Percentiles rank a stretch among this genome's conserved stretches.
Conservation (phyloP, 371 early-diverging fungal species). For the Mucor saturninus region DNA sequence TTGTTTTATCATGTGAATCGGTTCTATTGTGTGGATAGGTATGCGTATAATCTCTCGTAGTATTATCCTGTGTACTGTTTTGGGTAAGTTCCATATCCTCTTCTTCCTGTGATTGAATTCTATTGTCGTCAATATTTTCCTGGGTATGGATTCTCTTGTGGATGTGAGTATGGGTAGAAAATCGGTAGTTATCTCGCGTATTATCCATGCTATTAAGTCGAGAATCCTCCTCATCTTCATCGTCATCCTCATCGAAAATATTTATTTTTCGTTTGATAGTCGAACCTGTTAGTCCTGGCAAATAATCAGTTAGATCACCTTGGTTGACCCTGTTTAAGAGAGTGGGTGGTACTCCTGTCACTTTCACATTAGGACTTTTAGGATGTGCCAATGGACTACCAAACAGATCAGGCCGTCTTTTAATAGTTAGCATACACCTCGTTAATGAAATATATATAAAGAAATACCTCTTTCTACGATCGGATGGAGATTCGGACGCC, state of each 20-base stretch:
- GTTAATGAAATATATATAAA: neutral
- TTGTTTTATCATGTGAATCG: neutral
- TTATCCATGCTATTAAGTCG: neutral
- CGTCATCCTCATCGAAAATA: constrained; percentile 15
- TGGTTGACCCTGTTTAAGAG: constrained; percentile 4
- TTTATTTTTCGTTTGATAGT: neutral
- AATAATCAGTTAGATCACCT: constrained; percentile 7
- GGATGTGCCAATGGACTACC: constrained; percentile 9
- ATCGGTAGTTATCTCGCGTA: neutral
- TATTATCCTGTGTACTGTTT: too few relatives aligned
- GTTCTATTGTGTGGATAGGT: too few relatives aligned
- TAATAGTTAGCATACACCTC: too few relatives aligned
- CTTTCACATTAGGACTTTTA: constrained; percentile 3
- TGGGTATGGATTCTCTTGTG: neutral
- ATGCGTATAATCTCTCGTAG: too few relatives aligned
- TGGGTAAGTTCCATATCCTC: neutral
- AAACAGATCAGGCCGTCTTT: constrained; percentile 18
- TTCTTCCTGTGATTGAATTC: too few relatives aligned
- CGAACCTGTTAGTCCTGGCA: neutral
- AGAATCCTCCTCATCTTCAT: neutral
- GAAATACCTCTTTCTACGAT: constrained; percentile 5
- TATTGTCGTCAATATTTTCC: neutral
- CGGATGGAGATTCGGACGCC: neutral
- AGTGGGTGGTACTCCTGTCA: constrained; percentile 13
- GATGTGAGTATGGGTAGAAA: neutral